These are phyloP conservation scores for Leptographium procerum DNA, from an alignment of 2,329 filamentous ascomycete species.

Conservation along the genomic window DNA sequence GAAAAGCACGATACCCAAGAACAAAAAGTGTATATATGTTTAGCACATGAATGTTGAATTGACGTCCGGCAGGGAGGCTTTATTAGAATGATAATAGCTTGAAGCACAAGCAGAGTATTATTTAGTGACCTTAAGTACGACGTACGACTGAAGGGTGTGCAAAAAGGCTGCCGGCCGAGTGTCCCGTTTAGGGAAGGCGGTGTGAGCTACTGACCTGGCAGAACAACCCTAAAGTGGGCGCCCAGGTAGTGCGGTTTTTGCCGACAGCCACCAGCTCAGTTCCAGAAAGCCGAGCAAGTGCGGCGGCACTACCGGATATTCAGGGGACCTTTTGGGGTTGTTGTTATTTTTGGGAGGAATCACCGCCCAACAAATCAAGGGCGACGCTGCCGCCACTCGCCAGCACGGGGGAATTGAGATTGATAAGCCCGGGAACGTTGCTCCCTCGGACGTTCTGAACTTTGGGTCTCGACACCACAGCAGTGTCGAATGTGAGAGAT, in stretches of 20 bases:
- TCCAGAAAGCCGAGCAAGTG: neutral
- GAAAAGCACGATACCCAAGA: neutral
- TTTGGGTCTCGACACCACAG: no score
- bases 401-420: neutral
- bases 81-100: no score
- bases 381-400: neutral
- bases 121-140: no score
- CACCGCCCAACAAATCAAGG: neutral
- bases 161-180: neutral
- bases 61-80: no score
- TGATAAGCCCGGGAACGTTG: no score
- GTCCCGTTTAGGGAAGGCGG: neutral
- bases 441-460: no score
- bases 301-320: neutral
- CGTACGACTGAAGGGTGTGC: neutral
- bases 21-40: no score
- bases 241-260: slow-evolving; percentile 1
- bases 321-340: neutral
- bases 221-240: neutral
- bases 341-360: neutral
- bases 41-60: no score
- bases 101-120: no score
- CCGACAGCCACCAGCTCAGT: neutral
- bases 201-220: neutral
- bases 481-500: neutral